phyloP scores from a whole-genome alignment of 768 basidiomycete genomes.

The Boletus pseudopeckii region DNA sequence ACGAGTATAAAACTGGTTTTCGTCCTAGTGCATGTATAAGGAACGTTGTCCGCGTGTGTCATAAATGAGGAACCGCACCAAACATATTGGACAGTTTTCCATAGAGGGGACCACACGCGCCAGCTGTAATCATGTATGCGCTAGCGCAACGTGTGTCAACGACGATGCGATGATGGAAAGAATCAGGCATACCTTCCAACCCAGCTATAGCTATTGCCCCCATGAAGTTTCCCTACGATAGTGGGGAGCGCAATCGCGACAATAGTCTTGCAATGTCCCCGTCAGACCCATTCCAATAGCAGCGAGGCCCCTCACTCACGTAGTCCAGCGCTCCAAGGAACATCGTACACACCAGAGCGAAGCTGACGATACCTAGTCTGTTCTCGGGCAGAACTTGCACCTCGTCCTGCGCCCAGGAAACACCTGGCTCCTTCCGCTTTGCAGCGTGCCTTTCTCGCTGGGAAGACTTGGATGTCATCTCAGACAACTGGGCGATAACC shows the following conservation, averaged over 20 bases:
- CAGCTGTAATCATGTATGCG: conserved; percentile 69
- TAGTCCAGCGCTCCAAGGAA: conserved; percentile 51
- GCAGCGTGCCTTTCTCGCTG: neutral
- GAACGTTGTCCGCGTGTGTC: neutral
- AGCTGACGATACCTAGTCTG: conserved; percentile 20
- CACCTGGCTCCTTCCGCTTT: conserved; percentile 31
- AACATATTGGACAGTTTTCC: conserved; percentile 69
- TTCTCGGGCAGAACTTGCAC: conserved; percentile 46
- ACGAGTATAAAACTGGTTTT: conserved; percentile 64
- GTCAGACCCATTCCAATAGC: neutral
- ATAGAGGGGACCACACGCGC: conserved; percentile 64
- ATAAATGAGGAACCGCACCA: conserved; percentile 19
- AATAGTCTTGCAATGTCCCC: conserved; percentile 42
- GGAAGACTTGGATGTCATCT: neutral
- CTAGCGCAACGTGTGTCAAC: conserved; percentile 29
- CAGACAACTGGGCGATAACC: neutral
- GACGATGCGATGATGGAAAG: neutral
- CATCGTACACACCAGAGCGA: conserved; percentile 26
- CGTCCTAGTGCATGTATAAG: conserved; percentile 38
- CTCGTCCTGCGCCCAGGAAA: conserved; percentile 50
- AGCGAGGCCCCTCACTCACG: conserved; percentile 28
- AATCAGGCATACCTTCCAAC: conserved; percentile 51
- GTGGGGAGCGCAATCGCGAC: conserved; percentile 71
- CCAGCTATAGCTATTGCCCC: conserved; percentile 64
- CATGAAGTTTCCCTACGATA: conserved; percentile 60